phyloP scores from a whole-genome alignment of 768 basidiomycete genomes.

The Mycena vulgaris region DNA sequence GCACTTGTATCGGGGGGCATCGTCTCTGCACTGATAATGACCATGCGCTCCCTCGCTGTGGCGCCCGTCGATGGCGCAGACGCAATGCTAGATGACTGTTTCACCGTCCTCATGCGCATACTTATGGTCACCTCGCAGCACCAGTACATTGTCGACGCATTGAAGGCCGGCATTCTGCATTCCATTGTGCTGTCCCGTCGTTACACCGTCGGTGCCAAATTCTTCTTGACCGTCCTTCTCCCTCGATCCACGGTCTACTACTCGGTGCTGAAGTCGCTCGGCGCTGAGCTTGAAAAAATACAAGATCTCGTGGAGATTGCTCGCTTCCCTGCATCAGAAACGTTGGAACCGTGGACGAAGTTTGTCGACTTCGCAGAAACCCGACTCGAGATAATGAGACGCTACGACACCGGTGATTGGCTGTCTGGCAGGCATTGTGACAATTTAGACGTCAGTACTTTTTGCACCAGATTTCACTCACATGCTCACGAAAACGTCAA shows the following conservation, averaged over 20 bases:
- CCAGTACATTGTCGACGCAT: neutral
- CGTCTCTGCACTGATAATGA: neutral
- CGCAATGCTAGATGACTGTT: conserved; percentile 3
- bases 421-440: conserved; percentile 1
- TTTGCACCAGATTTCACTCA: neutral
- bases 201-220: neutral
- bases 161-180: conserved; percentile 9
- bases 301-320: neutral
- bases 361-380: neutral
- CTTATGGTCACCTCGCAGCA: neutral
- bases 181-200: neutral
- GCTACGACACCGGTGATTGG: conserved; percentile 10
- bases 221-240: neutral
- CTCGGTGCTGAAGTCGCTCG: neutral
- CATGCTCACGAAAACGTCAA: neutral
- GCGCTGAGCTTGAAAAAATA: neutral
- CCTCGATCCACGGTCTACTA: too few species aligned
- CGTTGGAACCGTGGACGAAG: neutral
- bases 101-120: neutral
- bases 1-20: neutral
- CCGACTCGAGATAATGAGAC: neutral
- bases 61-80: neutral
- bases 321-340: neutral
- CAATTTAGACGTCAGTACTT: neutral
- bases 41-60: neutral